These are phyloP conservation scores for Protea cynaroides DNA, from an alignment of 164 flowering plant genomes.

Conservation along the genomic window DNA sequence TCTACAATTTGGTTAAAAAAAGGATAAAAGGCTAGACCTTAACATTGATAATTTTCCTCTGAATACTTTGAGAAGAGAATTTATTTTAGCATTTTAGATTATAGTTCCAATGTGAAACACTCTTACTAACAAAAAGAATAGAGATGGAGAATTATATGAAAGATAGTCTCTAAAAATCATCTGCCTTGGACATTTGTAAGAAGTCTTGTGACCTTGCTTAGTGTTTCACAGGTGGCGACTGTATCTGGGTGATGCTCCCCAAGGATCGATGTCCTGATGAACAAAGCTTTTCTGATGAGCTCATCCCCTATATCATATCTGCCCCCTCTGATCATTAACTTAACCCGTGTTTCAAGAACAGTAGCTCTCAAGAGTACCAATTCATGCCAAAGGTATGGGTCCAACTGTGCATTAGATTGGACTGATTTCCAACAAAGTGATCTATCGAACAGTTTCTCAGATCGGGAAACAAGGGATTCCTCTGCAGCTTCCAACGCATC, in stretches of 20 bases:
- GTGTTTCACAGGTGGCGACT: slow-evolving; percentile 60
- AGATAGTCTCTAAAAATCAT: neutral
- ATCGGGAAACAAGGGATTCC: slow-evolving; percentile 68
- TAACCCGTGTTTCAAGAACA: slow-evolving; percentile 86
- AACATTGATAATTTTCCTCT: neutral
- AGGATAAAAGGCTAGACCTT: neutral
- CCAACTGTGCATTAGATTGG: slow-evolving; percentile 71
- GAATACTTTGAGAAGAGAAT: slow-evolving; percentile 7
- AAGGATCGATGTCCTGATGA: slow-evolving; percentile 75
- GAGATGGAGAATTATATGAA: slow-evolving; percentile 39
- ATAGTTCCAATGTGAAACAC: slow-evolving; percentile 26
- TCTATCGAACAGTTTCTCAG: slow-evolving; percentile 75
- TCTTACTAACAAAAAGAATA: slow-evolving; percentile 26
- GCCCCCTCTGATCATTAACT: slow-evolving; percentile 82
- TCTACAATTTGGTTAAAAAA: neutral
- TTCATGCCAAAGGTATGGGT: slow-evolving; percentile 88
- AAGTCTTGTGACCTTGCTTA: slow-evolving; percentile 72
- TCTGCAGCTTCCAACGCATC: slow-evolving; percentile 81
- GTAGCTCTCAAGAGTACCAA: slow-evolving; percentile 74
- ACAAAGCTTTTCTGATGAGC: slow-evolving; percentile 70
- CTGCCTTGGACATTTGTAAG: slow-evolving; percentile 47
- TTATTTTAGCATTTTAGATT: slow-evolving; percentile 33
- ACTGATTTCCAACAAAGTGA: slow-evolving; percentile 78
- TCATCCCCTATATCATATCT: slow-evolving; percentile 83
- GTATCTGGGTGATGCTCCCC: slow-evolving; percentile 89